Conservation (phyloP, 495 filamentous ascomycete species). For the Terfezia boudieri region DNA sequence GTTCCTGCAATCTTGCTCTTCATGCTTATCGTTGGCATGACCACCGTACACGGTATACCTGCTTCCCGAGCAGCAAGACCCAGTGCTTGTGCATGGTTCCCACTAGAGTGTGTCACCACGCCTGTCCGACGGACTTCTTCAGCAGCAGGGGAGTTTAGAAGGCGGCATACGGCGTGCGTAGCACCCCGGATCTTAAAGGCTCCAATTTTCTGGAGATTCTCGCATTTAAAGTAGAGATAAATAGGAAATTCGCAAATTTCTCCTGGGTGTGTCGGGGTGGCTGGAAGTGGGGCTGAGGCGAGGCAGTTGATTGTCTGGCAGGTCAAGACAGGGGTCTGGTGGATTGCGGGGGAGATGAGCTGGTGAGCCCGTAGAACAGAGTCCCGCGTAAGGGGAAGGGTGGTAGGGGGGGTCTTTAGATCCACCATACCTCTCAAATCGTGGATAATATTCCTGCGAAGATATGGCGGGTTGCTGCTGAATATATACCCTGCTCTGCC, state of each 20-base stretch:
- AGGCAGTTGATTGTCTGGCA: conserved; percentile 42
- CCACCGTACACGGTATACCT: conserved; percentile 44
- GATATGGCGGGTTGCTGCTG: too few species aligned
- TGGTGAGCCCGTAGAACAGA: conserved; percentile 47
- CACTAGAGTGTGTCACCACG: conserved; percentile 80
- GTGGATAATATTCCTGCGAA: too few species aligned
- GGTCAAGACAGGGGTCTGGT: conserved; percentile 74
- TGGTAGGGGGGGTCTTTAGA: conserved; percentile 19
- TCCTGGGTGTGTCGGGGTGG: conserved; percentile 26
- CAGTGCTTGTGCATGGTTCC: conserved; percentile 36
- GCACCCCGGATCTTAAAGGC: conserved; percentile 88
- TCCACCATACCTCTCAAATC: too few species aligned
- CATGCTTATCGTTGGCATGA: conserved; percentile 73
- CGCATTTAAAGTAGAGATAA: conserved; percentile 83
- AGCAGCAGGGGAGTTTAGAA: conserved; percentile 25
- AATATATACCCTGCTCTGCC: too few species aligned
- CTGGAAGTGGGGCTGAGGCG: conserved; percentile 46
- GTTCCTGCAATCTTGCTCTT: conserved; percentile 74
- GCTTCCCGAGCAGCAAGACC: conserved; percentile 54
- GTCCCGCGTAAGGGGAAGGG: conserved; percentile 39
- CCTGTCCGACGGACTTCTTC: conserved; percentile 42
- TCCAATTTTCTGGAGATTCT: conserved; percentile 76
- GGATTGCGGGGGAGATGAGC: conserved; percentile 53
- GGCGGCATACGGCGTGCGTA: conserved; percentile 61
- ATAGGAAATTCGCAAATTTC: conserved; percentile 38